These are phyloP conservation scores for Aegilops longissima DNA, from an alignment of 176 grass and related monocot species.

Conservation along the genomic window DNA sequence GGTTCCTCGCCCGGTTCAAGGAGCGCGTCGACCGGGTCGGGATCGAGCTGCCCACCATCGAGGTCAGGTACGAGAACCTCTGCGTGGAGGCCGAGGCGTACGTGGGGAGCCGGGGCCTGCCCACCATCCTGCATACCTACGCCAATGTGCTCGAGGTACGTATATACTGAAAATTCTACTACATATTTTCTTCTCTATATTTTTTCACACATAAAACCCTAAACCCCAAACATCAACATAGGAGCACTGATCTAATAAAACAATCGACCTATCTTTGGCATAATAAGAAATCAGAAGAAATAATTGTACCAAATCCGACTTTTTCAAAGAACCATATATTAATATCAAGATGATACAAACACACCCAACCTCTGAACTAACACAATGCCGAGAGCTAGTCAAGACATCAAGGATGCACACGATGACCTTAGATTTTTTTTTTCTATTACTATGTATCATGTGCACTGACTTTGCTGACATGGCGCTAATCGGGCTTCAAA, in stretches of 20 bases:
- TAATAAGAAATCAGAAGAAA: too few relatives aligned
- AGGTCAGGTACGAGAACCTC: background rate
- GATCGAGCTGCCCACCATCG: background rate
- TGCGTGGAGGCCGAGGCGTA: background rate
- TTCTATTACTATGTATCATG: background rate
- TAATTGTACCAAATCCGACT: too few relatives aligned
- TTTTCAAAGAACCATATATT: too few relatives aligned
- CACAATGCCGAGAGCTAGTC: background rate
- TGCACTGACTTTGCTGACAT: background rate
- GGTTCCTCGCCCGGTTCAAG: background rate
- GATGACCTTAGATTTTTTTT: background rate
- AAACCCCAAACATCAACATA: background rate
- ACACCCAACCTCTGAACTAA: background rate
- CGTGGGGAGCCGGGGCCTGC: background rate
- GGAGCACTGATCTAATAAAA: background rate
- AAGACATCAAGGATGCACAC: background rate
- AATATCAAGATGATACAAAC: background rate
- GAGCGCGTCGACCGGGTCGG: background rate
- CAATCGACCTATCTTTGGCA: background rate
- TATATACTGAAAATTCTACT: background rate
- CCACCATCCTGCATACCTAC: background rate
- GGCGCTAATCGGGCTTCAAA: background rate
- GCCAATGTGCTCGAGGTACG: background rate
- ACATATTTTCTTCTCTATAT: too few relatives aligned
- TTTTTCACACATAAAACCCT: background rate